Percentiles rank a stretch among this genome's conserved stretches.
These are phyloP conservation scores for Henckelia pumila DNA, from an alignment of 257 asterid species.

Conservation along the genomic window DNA sequence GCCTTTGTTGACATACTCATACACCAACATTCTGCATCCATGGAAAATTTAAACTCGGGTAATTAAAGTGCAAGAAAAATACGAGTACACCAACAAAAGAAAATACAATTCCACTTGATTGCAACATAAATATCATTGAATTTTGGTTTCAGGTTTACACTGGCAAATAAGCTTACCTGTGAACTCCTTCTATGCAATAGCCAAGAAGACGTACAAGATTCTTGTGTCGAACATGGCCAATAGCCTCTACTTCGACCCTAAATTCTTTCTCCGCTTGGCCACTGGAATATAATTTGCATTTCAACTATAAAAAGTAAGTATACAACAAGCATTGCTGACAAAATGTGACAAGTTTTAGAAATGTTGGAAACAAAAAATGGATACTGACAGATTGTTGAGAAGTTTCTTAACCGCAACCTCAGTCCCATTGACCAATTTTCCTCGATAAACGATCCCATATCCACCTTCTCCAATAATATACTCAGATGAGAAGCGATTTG, in stretches of 20 bases:
- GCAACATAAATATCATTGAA: background rate
- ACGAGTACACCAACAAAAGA: background rate
- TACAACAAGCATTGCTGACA: background rate
- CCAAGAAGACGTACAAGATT: constrained; percentile 95
- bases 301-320: constrained; percentile 17
- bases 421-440: constrained; percentile 76
- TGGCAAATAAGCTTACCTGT: constrained; percentile 49
- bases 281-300: constrained; percentile 39
- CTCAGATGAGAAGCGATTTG: constrained; percentile 67
- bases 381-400: constrained; percentile 87
- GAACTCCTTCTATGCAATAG: constrained; percentile 96
- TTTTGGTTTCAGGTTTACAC: background rate
- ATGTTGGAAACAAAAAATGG: constrained; percentile 14
- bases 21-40: constrained; percentile 78
- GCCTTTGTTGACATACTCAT: constrained; percentile 91
- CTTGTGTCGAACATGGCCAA: constrained; percentile 96
- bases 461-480: constrained; percentile 94
- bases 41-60: constrained; percentile 14
- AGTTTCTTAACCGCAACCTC: constrained; percentile 96
- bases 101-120: background rate
- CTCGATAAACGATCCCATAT: constrained; percentile 84
- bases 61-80: constrained; percentile 9
- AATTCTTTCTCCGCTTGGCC: constrained; percentile 98
- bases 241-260: constrained; percentile 94
- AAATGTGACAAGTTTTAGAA: constrained; percentile 6